phyloP scores from a whole-genome alignment of 805 yeast species.

The Teunomyces lycoperdinae region DNA sequence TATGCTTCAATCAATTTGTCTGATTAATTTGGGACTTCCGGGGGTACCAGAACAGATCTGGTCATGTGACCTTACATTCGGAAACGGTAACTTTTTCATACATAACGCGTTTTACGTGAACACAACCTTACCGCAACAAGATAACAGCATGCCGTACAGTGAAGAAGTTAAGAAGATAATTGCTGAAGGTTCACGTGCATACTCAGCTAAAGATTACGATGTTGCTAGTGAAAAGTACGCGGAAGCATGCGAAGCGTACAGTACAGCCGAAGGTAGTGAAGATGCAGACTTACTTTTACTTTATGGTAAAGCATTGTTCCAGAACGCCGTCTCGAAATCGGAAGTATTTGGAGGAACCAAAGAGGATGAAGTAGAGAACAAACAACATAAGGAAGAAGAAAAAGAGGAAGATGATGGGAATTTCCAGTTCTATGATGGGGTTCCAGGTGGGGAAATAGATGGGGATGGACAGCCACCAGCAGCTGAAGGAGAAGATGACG shows the following conservation, averaged over 20 bases:
- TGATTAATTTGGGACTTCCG: not conserved
- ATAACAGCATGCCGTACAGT: constrained; percentile 26
- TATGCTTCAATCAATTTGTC: not conserved
- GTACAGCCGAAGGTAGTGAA: constrained; percentile 48
- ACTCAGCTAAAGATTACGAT: constrained; percentile 64
- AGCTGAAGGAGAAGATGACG: constrained; percentile 15
- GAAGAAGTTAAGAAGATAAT: constrained; percentile 47
- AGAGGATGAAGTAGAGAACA: constrained; percentile 24
- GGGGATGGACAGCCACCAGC: constrained; percentile 13
- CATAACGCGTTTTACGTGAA: not conserved
- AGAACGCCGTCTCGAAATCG: constrained; percentile 68
- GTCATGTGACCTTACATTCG: not conserved
- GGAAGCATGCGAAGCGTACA: constrained; percentile 62
- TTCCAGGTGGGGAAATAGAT: constrained; percentile 20
- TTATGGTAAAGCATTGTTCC: constrained; percentile 80
- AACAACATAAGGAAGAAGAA: constrained; percentile 16
- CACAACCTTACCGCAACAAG: not conserved
- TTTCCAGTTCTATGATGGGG: constrained; percentile 28
- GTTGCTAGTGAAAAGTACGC: constrained; percentile 69
- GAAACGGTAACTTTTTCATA: not conserved
- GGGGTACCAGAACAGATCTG: not conserved
- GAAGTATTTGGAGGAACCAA: constrained; percentile 66
- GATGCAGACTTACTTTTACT: constrained; percentile 73
- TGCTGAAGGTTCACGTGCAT: constrained; percentile 60
- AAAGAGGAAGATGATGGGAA: constrained; percentile 23